phyloP scores from a whole-genome alignment of 2,329 filamentous ascomycete species.

The Pseudopithomyces chartarum region DNA sequence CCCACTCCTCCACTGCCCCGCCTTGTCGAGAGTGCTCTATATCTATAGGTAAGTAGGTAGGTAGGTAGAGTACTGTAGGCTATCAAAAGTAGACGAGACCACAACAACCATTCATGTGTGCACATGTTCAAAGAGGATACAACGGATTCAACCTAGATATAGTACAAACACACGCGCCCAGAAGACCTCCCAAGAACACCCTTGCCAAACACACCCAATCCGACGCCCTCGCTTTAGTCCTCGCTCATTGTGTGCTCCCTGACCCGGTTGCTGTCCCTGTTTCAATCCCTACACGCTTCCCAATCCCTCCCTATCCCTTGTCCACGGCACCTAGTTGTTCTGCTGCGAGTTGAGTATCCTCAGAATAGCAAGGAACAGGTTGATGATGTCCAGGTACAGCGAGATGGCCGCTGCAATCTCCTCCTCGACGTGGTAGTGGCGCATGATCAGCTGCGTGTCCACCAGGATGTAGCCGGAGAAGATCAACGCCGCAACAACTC shows the following conservation, averaged over 20 bases:
- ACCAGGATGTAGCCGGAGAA: slow-evolving; percentile 96
- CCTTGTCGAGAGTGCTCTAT: background rate
- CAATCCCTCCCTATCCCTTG: background rate
- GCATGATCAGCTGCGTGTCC: slow-evolving; percentile 93
- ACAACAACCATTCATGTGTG: no score
- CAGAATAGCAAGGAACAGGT: slow-evolving; percentile 94
- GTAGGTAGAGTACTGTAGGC: no score
- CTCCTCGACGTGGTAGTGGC: slow-evolving; percentile 96
- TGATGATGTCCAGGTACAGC: slow-evolving; percentile 94
- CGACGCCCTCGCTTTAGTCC: no score
- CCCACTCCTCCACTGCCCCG: slow-evolving; percentile 4
- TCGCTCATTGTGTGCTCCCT: background rate
- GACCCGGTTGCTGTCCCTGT: no score
- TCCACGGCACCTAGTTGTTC: slow-evolving; percentile 70
- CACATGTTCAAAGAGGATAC: no score
- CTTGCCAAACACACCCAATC: no score
- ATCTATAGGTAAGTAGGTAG: no score
- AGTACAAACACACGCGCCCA: no score
- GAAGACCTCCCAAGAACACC: no score
- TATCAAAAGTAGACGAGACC: no score
- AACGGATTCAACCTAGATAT: no score
- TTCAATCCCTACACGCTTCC: background rate
- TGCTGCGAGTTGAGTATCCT: slow-evolving; percentile 95
- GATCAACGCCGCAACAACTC: slow-evolving; percentile 78
- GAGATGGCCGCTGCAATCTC: slow-evolving; percentile 95